Conservation (phyloP, 352 stramenopile genomes). For the Phytophthora quininea region DNA sequence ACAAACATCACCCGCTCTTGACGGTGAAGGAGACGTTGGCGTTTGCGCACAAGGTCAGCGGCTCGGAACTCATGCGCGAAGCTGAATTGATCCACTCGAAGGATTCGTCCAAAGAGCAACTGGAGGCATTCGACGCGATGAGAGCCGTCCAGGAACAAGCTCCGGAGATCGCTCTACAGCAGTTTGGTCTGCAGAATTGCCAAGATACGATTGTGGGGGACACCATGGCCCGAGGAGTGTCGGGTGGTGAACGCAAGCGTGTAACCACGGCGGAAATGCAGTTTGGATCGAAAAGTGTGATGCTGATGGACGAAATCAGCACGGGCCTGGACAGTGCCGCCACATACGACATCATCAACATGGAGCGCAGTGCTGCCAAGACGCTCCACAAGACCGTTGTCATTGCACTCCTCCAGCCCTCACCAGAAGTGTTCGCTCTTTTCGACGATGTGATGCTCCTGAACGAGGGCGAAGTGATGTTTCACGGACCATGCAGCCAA, state of each 20-base stretch:
- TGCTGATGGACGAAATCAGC: conserved; percentile 71
- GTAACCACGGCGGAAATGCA: conserved; percentile 40
- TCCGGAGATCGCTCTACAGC: conserved; percentile 40
- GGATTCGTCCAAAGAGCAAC: not conserved
- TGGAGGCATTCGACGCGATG: conserved; percentile 21
- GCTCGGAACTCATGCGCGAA: conserved; percentile 17
- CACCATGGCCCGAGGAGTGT: conserved; percentile 61
- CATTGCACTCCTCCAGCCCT: conserved; percentile 36
- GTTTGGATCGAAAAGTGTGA: conserved; percentile 43
- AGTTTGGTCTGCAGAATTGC: conserved; percentile 24
- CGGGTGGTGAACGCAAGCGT: conserved; percentile 77
- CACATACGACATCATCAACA: conserved; percentile 7
- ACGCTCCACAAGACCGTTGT: conserved; percentile 45
- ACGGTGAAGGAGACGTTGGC: conserved; percentile 24
- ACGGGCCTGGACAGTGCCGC: conserved; percentile 16
- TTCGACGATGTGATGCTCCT: conserved; percentile 8
- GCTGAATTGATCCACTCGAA: conserved; percentile 11
- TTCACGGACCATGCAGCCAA: conserved; percentile 52
- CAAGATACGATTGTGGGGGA: conserved; percentile 48
- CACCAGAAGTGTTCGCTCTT: conserved; percentile 33
- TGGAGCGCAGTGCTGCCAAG: not conserved
- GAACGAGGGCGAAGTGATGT: conserved; percentile 30
- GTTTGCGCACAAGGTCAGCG: conserved; percentile 22
- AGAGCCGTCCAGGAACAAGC: conserved; percentile 25
- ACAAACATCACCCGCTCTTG: conserved; percentile 27